phyloP scores from a whole-genome alignment of 495 filamentous ascomycete species.

The Tuber melanosporum region DNA sequence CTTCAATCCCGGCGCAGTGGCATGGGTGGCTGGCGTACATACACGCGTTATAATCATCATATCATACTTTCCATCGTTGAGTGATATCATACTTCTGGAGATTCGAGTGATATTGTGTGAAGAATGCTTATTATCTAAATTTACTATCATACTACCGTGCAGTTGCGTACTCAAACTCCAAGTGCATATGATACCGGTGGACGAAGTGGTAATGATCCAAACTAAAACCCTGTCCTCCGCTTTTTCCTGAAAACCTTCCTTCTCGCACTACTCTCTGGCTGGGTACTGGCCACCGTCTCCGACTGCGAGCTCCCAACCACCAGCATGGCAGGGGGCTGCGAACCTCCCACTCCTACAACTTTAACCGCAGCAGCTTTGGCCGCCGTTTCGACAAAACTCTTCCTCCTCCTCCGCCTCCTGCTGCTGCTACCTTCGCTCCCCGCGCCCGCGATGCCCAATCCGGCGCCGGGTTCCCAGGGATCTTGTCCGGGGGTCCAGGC shows the following conservation, averaged over 20 bases:
- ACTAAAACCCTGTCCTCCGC: slow-evolving; percentile 37
- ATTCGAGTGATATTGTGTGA: too few relatives aligned
- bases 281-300: slow-evolving; percentile 22
- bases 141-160: too few relatives aligned
- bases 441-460: not conserved
- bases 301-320: not conserved
- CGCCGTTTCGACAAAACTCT: not conserved
- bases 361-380: not conserved
- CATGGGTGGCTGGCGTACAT: too few relatives aligned
- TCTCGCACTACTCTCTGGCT: slow-evolving; percentile 33
- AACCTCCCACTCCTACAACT: not conserved
- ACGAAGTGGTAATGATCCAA: not conserved
- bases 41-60: too few relatives aligned
- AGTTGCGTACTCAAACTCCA: not conserved
- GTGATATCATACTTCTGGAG: too few relatives aligned
- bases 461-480: slow-evolving; percentile 7
- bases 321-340: slow-evolving; percentile 1
- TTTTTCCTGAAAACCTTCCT: slow-evolving; percentile 33
- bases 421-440: not conserved
- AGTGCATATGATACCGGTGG: not conserved
- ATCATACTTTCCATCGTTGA: too few relatives aligned
- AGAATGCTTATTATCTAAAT: too few relatives aligned
- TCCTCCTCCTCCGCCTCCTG: not conserved
- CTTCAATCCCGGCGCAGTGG: too few relatives aligned
- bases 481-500: slow-evolving; percentile 31